phyloP scores from a whole-genome alignment of 305 asterid species.

The Petunia hybrid region DNA sequence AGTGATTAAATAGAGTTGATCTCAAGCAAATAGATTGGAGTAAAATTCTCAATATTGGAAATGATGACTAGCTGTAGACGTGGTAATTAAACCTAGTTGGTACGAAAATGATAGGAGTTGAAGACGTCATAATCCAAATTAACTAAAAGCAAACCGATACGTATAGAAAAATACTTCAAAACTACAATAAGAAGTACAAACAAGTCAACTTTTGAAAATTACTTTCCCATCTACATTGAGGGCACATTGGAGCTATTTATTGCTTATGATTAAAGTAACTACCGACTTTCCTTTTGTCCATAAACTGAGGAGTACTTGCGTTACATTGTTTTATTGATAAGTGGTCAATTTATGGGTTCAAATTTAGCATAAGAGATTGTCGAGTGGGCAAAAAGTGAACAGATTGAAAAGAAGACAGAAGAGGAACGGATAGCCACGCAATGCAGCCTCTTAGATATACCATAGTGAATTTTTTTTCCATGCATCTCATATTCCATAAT shows the following conservation, averaged over 20 bases:
- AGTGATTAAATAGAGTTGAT: too few species aligned
- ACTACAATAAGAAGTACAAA: not conserved
- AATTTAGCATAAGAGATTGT: conserved; percentile 7
- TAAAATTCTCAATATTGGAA: not conserved
- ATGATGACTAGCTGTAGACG: not conserved
- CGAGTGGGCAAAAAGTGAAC: not conserved
- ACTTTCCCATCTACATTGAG: not conserved
- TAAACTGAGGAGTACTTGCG: not conserved
- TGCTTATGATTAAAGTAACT: conserved; percentile 1
- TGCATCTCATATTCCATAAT: too few species aligned
- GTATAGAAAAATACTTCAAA: not conserved
- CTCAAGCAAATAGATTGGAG: not conserved
- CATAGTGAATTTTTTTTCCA: too few species aligned
- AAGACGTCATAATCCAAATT: conserved; percentile 5
- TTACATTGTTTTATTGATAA: conserved; percentile 24
- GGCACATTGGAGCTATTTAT: not conserved
- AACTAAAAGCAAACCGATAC: conserved; percentile 5
- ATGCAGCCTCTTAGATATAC: too few species aligned
- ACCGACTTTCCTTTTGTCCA: conserved; percentile 29
- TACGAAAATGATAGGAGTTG: not conserved
- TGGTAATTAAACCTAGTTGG: not conserved
- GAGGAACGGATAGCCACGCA: not conserved
- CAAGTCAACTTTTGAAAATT: conserved; percentile 20
- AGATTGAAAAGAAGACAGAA: conserved; percentile 5
- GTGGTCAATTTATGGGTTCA: conserved; percentile 12